phyloP scores from a whole-genome alignment of 2,329 filamentous ascomycete genomes.

The Byssothecium circinans region DNA sequence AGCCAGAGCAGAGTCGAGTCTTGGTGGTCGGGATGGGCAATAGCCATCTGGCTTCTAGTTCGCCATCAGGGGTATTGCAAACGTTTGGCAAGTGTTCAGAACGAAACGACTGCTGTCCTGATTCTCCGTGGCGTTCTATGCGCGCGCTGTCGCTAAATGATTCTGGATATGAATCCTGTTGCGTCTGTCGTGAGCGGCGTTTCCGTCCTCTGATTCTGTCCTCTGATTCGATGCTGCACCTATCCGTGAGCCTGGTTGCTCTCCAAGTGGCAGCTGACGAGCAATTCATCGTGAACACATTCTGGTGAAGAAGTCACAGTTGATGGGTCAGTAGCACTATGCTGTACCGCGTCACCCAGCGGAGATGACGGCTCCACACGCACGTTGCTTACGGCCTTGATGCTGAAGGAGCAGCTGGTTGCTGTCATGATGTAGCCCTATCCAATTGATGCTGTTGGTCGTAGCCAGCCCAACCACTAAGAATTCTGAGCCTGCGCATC shows the following conservation, averaged over 20 bases:
- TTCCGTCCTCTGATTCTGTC: background rate
- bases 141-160: background rate
- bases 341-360: background rate
- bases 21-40: too few relatives aligned
- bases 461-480: background rate
- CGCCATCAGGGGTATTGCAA: background rate
- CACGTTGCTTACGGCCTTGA: background rate
- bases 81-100: slow-evolving; percentile 16
- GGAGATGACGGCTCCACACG: background rate
- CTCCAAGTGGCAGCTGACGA: background rate
- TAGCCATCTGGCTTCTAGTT: too few relatives aligned
- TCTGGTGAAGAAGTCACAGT: background rate
- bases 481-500: background rate
- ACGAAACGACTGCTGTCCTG: slow-evolving; percentile 17
- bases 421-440: background rate
- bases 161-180: too few relatives aligned
- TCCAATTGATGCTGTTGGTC: background rate
- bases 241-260: background rate
- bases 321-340: background rate
- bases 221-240: background rate
- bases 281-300: background rate
- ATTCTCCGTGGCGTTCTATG: slow-evolving; percentile 11
- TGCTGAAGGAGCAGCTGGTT: background rate
- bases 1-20: too few relatives aligned
- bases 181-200: background rate